Conservation (phyloP, 306 rosid species). For the Corylus heterophylla region DNA sequence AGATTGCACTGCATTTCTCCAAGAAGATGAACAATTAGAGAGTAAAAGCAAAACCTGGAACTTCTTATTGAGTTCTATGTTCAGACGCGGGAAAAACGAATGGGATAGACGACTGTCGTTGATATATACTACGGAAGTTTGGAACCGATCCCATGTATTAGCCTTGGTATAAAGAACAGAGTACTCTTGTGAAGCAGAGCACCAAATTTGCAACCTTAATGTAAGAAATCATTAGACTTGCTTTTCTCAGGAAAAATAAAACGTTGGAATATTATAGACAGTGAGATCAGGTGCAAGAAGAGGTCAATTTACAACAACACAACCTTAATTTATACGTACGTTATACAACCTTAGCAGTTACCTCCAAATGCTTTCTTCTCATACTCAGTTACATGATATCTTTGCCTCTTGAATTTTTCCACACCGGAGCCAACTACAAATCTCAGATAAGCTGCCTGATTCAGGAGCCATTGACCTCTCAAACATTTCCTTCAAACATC, state of each 20-base stretch:
- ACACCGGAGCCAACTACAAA: slow-evolving; percentile 52
- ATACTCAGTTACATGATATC: not conserved
- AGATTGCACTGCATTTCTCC: too few species aligned
- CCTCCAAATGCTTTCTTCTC: not conserved
- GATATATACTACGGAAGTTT: too few species aligned
- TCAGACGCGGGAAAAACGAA: too few species aligned
- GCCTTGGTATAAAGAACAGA: too few species aligned
- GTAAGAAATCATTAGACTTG: too few species aligned
- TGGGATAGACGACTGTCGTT: too few species aligned
- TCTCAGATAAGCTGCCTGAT: slow-evolving; percentile 46
- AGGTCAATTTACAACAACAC: not conserved
- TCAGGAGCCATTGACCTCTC: slow-evolving; percentile 52
- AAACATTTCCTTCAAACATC: slow-evolving; percentile 53
- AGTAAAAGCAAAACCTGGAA: too few species aligned
- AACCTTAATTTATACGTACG: not conserved
- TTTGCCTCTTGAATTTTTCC: slow-evolving; percentile 48
- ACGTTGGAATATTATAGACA: not conserved
- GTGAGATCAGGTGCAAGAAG: not conserved
- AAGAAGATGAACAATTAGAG: too few species aligned
- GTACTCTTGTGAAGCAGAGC: not conserved
- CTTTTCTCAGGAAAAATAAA: too few species aligned
- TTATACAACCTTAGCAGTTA: not conserved
- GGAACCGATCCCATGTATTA: too few species aligned
- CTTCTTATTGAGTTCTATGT: too few species aligned
- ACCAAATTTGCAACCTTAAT: too few species aligned